Base-by-base conservation (phyloP, 2,329 filamentous ascomycete genomes). In the Colletotrichum lini region DNA sequence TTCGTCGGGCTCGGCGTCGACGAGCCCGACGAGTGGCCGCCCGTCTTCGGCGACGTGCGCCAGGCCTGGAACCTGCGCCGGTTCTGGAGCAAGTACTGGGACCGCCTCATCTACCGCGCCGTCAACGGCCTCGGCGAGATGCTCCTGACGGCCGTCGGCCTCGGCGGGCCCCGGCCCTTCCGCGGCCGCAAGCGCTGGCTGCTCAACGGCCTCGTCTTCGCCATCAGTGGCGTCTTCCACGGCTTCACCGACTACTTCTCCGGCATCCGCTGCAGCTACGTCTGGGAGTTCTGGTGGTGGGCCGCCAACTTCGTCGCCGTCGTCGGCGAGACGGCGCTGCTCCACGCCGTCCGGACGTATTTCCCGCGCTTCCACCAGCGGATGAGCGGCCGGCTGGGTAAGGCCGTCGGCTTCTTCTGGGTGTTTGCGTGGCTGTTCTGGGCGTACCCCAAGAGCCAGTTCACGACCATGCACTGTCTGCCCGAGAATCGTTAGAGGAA, bases 11-110 rank as follows among this genome's bases (percentile, higher is more conserved):
- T 70, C 30, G 35, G 57, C 7, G 35, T 72, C 21, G 70, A 72
- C 54, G 62, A 67, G 21, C 74, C 74, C 1, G 71, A 73, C 23
- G 74, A 75, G 38, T 75, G 74, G 74, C 74, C 74, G 2, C 70
- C 68, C 2, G 49, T 74, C 13, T 75, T 75, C 35, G 74, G 74
- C 26, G 68, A 70, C 42, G 62, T 74, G 16, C 21, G 65, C 2
- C 62, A 75, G 64, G 74, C 70, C 4, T 75, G 73, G 63, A 72
- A 50, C 13, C 16, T 75, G 21, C 63, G 73, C 16, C 70, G 74
- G 2, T 72, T 72, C 38, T 75, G 73, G 74, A 65, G 73, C 72
- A 70, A 73, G 49, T 75, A 67, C 49, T 75, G 59, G 45, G 73
- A 76, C 30, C 67, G 69, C 5, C 63, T 75, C 42, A 67, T 73